Percentiles rank a stretch among this genome's conserved stretches.
Evolutionary conservation across 1,284 basidiomycete species (phyloP).

Genomic region (Vanrija sp.): DNA sequence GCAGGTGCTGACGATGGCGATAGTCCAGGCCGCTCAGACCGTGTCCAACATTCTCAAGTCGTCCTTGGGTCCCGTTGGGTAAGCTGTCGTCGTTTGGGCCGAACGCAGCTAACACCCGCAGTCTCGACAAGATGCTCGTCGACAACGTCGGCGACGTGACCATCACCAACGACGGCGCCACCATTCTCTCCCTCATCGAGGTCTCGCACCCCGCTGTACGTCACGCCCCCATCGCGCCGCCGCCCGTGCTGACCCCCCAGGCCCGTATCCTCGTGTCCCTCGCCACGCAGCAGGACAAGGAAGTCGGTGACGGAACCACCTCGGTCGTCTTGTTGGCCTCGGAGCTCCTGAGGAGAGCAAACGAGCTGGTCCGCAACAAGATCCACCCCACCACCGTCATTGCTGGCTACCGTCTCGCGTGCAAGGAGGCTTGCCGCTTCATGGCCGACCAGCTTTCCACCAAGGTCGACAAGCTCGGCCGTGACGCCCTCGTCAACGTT

Average conservation of each 20-base stretch:
- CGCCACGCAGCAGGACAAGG: slow-evolving; percentile 98
- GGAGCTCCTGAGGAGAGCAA: slow-evolving; percentile 89
- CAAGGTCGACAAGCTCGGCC: slow-evolving; percentile 86
- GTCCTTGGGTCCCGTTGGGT: slow-evolving; percentile 84
- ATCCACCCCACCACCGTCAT: slow-evolving; percentile 99
- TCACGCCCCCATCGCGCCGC: slow-evolving; percentile 6
- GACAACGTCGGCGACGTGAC: slow-evolving; percentile 99
- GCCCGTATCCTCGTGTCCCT: slow-evolving; percentile 94
- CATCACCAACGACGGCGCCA: slow-evolving; percentile 99
- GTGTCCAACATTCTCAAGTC: slow-evolving; percentile 98
- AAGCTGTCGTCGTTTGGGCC: slow-evolving; percentile 7
- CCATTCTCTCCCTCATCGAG: slow-evolving; percentile 86
- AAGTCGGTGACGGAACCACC: slow-evolving; percentile 98
- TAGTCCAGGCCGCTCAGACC: slow-evolving; percentile 90
- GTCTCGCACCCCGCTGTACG: slow-evolving; percentile 85
- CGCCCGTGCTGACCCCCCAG: slow-evolving; percentile 19
- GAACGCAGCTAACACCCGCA: slow-evolving; percentile 5
- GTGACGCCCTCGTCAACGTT: slow-evolving; percentile 89
- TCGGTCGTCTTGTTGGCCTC: slow-evolving; percentile 98
- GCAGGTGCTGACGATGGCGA: slow-evolving; percentile 5
- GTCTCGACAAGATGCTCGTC: slow-evolving; percentile 95
- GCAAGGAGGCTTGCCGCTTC: slow-evolving; percentile 95
- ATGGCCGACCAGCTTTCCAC: slow-evolving; percentile 97
- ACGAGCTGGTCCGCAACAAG: slow-evolving; percentile 96
- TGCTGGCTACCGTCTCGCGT: slow-evolving; percentile 92